Base-by-base conservation (phyloP, 148 eudicot genomes). In the Dianthus caryophyllus region DNA sequence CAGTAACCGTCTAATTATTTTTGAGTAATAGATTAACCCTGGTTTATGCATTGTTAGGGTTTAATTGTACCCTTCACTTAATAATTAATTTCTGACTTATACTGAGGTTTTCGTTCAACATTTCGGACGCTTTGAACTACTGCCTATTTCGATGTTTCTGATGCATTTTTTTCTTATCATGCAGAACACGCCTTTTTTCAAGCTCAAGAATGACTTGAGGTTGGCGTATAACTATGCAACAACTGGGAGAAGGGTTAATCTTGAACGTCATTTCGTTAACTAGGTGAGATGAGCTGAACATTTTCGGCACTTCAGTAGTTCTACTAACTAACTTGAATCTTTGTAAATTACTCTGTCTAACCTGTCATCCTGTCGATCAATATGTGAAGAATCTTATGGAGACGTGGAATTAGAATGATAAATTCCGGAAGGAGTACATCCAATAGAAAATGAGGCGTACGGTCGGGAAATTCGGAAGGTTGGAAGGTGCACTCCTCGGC, bases 401-500 rank as follows among this genome's bases (percentile, higher is more conserved):
- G 27, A 48, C 75, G 25, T 88, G 95, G 96, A 94, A 86, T 80
- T 78, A 65, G 26, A 73, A 86, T 63, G 87, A 84, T 6, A 88
- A 90, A 70, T 88, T 86, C 63, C 73, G 97, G 15, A 73, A 75
- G 57, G 92, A 88, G 39, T 94, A 90, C 47, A 51, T 83, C 48
- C 81, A 77, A 78, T 67, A 82, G 77, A 90, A 86, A 67, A 70
- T 64, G 43, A 78, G 80, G 76, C 88, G 92, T 78, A 85, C 84
- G 14, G 24, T 86, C 44, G 69, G 96, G 86, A 88, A 95, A 82
- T 78, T 90, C n/a, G 81, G 85, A 54, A 90, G 97, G 22, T 56
- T 82, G 66, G 98, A 90, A 67, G 96, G 98, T 26, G 88, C 90
- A 61, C 68, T 90, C 53, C 96, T 90, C 66, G 98, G 90, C 66